Conservation (phyloP, 495 filamentous ascomycete genomes). For the Talaromyces thailandensis region DNA sequence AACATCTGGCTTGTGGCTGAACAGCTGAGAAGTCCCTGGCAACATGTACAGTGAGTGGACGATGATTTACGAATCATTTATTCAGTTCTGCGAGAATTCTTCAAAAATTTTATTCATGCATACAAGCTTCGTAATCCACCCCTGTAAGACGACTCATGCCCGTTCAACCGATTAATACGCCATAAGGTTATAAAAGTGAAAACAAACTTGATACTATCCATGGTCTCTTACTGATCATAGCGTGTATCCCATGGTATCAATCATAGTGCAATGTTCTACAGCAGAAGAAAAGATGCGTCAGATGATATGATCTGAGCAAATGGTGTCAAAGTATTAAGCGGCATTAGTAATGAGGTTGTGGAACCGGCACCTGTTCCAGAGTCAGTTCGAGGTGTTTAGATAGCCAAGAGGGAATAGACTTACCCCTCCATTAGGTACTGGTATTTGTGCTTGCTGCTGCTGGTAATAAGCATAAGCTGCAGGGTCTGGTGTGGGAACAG, state of each 20-base stretch:
- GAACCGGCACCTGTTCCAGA: constrained; percentile 7
- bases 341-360: constrained; percentile 7
- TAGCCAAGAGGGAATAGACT: constrained; percentile 7
- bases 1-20: too few relatives aligned
- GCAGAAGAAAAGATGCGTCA: constrained; percentile 6
- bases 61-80: too few relatives aligned
- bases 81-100: not conserved
- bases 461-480: constrained; percentile 33
- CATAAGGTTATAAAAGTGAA: constrained; percentile 1
- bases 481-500: constrained; percentile 7
- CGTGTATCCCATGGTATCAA: not conserved
- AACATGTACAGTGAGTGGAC: too few relatives aligned
- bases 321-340: not conserved
- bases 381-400: constrained; percentile 2
- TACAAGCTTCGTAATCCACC: constrained; percentile 5
- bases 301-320: not conserved
- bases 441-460: constrained; percentile 16
- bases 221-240: not conserved
- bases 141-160: constrained; percentile 1
- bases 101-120: constrained; percentile 3
- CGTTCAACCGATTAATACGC: constrained; percentile 4
- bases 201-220: constrained; percentile 1
- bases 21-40: too few relatives aligned
- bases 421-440: constrained; percentile 21
- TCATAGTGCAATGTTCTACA: constrained; percentile 10